A percentile compares a stretch with the other conserved stretches of the same genome.
phyloP scores from a whole-genome alignment of 169 alveolate genomes.

The Hammondia hammondi region DNA sequence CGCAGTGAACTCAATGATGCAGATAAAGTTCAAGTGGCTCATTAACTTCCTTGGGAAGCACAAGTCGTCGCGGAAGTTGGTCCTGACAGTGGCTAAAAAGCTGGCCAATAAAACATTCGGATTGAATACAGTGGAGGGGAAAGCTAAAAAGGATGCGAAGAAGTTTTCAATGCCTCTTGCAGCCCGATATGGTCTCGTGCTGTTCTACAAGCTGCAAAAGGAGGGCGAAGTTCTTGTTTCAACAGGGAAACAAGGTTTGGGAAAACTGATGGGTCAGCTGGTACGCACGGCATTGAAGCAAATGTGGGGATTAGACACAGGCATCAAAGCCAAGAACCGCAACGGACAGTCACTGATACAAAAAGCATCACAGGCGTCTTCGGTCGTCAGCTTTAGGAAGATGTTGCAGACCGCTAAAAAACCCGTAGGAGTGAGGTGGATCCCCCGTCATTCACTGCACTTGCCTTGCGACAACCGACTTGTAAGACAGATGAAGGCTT shows the following conservation, averaged over 20 bases:
- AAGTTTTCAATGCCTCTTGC: background rate
- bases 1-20: background rate
- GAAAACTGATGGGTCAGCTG: conserved; percentile 9
- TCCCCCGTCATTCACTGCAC: too few species aligned
- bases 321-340: background rate
- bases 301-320: background rate
- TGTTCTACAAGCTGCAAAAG: background rate
- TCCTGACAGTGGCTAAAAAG: background rate
- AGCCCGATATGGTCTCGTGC: background rate
- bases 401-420: too few species aligned
- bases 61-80: background rate
- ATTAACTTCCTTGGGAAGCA: background rate
- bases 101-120: background rate
- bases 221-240: background rate
- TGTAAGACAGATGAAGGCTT: too few species aligned
- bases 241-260: background rate
- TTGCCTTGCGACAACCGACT: too few species aligned
- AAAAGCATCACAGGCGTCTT: too few species aligned
- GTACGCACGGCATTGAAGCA: background rate
- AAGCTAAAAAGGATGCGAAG: background rate
- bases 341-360: background rate
- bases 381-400: background rate
- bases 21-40: background rate
- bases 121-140: background rate
- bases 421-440: too few species aligned